These are phyloP conservation scores for Bisporella sp. DNA, from an alignment of 2,329 filamentous ascomycete species.

Conservation along the genomic window DNA sequence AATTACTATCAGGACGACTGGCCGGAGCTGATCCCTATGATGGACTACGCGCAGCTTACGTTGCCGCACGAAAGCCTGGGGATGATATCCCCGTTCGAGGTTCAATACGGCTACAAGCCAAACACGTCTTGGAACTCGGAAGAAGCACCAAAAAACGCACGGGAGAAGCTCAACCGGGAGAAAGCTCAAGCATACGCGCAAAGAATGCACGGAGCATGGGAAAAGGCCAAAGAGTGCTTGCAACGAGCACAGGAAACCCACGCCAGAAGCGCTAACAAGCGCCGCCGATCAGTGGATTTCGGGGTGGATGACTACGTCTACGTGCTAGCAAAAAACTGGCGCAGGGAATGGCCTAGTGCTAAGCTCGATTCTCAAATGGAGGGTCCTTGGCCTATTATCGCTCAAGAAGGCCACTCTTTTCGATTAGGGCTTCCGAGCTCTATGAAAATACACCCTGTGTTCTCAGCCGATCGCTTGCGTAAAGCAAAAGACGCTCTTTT, in stretches of 20 bases:
- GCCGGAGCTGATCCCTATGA: neutral
- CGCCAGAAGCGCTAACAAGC: neutral
- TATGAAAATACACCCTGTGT: neutral
- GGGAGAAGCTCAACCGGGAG: no score
- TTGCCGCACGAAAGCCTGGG: neutral
- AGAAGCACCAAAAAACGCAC: neutral
- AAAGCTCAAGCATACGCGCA: no score
- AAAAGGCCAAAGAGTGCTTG: no score
- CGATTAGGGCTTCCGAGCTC: neutral
- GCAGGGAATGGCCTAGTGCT: neutral
- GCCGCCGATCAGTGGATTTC: neutral
- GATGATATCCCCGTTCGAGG: neutral
- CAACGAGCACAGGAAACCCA: neutral
- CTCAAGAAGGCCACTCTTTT: neutral
- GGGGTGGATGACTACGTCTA: neutral
- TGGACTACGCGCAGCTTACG: neutral
- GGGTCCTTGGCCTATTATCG: neutral
- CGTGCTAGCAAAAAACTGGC: neutral
- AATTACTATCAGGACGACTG: neutral
- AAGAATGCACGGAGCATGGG: no score
- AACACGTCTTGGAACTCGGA: neutral
- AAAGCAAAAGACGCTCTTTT: no score
- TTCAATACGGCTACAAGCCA: neutral
- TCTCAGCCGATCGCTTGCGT: neutral
- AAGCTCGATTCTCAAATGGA: neutral